Percentiles rank a stretch among this genome's conserved stretches.
These are phyloP conservation scores for Eucommia ulmoides DNA, from an alignment of 257 asterid species.

Conservation along the genomic window DNA sequence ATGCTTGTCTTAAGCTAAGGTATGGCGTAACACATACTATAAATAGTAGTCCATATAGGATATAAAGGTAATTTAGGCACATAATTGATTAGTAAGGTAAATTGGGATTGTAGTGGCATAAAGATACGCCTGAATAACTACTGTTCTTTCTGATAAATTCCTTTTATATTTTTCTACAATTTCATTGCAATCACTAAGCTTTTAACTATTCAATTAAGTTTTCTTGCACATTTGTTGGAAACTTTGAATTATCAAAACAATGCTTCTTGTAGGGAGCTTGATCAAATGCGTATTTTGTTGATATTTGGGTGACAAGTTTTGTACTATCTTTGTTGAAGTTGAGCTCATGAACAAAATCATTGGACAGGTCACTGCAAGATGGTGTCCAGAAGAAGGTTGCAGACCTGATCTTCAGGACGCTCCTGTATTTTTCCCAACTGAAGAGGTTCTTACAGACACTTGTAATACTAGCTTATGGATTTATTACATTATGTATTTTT, in stretches of 20 bases:
- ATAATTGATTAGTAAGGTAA: no score
- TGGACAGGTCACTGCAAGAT: slow-evolving; percentile 72
- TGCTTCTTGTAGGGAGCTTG: background rate
- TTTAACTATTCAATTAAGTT: background rate
- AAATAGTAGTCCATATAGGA: no score
- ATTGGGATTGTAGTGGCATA: no score
- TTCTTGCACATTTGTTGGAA: background rate
- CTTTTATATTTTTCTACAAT: background rate
- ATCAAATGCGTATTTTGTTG: background rate
- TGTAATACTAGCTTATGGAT: no score
- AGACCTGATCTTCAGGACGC: slow-evolving; percentile 70
- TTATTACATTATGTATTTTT: no score
- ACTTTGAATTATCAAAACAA: background rate
- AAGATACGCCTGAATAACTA: background rate
- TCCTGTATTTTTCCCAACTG: slow-evolving; percentile 92
- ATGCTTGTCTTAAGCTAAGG: no score
- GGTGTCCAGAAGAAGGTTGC: slow-evolving; percentile 76
- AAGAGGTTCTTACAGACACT: slow-evolving; percentile 48
- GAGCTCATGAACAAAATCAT: slow-evolving; percentile 17
- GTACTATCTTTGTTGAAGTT: background rate
- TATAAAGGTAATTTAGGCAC: no score
- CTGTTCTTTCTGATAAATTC: background rate
- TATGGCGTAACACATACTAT: no score
- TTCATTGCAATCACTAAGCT: slow-evolving; percentile 2
- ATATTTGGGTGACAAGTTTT: background rate